phyloP scores from a whole-genome alignment of 305 asterid species.

The Fraxinus sp. region DNA sequence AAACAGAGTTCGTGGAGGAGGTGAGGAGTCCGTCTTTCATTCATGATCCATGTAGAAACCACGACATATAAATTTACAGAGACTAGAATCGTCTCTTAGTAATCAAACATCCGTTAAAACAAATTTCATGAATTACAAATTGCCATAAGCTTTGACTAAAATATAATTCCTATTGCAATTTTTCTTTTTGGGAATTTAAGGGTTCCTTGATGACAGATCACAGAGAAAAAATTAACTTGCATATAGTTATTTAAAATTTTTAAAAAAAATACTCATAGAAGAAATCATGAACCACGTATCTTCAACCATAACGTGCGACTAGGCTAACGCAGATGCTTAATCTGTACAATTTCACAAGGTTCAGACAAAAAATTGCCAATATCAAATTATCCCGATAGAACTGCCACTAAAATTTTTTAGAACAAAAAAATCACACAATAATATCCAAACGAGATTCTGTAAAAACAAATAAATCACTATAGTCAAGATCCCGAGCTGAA shows the following conservation, averaged over 20 bases:
- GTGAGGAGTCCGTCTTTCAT: neutral
- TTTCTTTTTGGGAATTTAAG: neutral
- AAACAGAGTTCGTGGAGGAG: neutral
- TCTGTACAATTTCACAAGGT: neutral
- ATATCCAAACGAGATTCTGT: neutral
- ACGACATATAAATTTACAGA: neutral
- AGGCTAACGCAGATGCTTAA: neutral
- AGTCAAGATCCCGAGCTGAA: slow-evolving; percentile 6
- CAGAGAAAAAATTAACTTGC: neutral
- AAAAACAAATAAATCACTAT: neutral
- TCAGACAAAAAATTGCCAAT: neutral
- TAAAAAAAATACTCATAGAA: neutral
- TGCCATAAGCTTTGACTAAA: neutral
- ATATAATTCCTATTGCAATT: neutral
- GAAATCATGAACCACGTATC: neutral
- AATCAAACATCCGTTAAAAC: neutral
- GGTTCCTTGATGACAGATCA: neutral
- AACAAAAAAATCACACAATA: neutral
- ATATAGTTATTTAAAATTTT: neutral
- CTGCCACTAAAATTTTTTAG: neutral
- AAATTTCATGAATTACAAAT: slow-evolving; percentile 10
- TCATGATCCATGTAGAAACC: slow-evolving; percentile 14
- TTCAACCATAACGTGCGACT: neutral
- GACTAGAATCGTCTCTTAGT: slow-evolving; percentile 13
- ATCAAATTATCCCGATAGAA: neutral